Percentiles rank a stretch among this genome's conserved stretches.
Evolutionary conservation across 495 filamentous ascomycete species (phyloP).

Genomic region (Patellaria atrata): DNA sequence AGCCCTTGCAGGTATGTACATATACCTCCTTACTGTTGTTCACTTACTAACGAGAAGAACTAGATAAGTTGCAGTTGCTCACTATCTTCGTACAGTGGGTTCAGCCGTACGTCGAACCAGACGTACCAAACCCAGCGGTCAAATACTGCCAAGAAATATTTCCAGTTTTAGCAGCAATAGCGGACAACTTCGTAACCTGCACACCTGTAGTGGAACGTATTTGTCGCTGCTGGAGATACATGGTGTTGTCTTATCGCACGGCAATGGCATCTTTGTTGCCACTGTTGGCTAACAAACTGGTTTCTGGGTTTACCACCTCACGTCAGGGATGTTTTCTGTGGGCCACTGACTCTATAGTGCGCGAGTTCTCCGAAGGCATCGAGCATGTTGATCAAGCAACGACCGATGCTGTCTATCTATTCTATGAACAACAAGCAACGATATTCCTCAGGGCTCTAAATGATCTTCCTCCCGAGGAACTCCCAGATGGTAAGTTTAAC

Average conservation of each 20-base stretch:
- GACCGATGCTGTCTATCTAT: constrained; percentile 79
- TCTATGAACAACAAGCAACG: constrained; percentile 83
- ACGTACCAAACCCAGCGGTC: constrained; percentile 73
- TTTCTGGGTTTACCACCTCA: constrained; percentile 66
- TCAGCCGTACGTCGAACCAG: constrained; percentile 57
- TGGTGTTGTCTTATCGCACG: constrained; percentile 89
- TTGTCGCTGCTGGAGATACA: constrained; percentile 86
- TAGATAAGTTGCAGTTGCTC: constrained; percentile 80
- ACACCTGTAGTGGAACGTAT: constrained; percentile 83
- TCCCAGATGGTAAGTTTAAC: constrained; percentile 56
- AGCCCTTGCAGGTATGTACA: constrained; percentile 58
- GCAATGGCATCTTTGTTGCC: constrained; percentile 76
- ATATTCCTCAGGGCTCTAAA: constrained; percentile 81
- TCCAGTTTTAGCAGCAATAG: constrained; percentile 67
- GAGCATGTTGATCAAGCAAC: constrained; percentile 71
- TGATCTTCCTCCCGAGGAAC: constrained; percentile 67
- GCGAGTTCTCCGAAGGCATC: constrained; percentile 82
- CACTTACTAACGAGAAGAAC: constrained; percentile 20
- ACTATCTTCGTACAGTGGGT: constrained; percentile 78
- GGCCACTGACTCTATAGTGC: constrained; percentile 86
- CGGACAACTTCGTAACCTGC: constrained; percentile 70
- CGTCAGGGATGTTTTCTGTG: constrained; percentile 94
- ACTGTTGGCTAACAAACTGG: constrained; percentile 72
- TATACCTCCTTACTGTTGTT: neutral
- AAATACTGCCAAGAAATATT: constrained; percentile 93